These are phyloP conservation scores for Coriolopsis trogii DNA, from an alignment of 1,284 basidiomycete species.

Conservation along the genomic window DNA sequence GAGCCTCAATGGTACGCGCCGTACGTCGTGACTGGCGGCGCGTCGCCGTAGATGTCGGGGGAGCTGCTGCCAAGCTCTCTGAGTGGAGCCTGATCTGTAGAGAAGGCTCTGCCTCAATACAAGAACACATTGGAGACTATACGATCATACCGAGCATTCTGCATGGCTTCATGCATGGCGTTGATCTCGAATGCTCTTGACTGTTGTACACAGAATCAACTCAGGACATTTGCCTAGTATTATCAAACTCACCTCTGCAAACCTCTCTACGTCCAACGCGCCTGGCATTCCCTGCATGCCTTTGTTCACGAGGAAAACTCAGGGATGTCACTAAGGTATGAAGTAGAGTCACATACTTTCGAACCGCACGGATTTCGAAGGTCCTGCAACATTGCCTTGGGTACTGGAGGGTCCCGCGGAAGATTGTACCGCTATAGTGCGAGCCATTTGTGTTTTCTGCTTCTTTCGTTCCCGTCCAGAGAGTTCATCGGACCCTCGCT, in stretches of 20 bases:
- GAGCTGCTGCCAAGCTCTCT: constrained; percentile 88
- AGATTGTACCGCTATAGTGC: constrained; percentile 69
- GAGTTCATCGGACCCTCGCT: constrained; percentile 33
- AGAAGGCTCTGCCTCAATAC: background rate
- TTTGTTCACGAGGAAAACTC: too few relatives aligned
- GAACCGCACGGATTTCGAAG: constrained; percentile 43
- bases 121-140: background rate
- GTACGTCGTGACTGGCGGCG: constrained; percentile 91
- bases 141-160: constrained; percentile 64
- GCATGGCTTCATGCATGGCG: constrained; percentile 86
- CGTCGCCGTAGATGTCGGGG: constrained; percentile 87
- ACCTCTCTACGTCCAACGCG: constrained; percentile 84
- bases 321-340: too few relatives aligned
- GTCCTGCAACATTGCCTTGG: constrained; percentile 36
- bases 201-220: constrained; percentile 40
- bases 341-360: constrained; percentile 39
- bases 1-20: constrained; percentile 83
- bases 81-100: constrained; percentile 55
- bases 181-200: constrained; percentile 85
- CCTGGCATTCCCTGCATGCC: constrained; percentile 67
- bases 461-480: constrained; percentile 68
- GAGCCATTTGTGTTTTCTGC: constrained; percentile 59
- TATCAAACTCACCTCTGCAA: constrained; percentile 68
- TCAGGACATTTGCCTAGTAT: background rate
- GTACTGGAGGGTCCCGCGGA: constrained; percentile 23